Conservation (phyloP, 2,329 filamentous ascomycete species). For the Cordyceps farinosa region DNA sequence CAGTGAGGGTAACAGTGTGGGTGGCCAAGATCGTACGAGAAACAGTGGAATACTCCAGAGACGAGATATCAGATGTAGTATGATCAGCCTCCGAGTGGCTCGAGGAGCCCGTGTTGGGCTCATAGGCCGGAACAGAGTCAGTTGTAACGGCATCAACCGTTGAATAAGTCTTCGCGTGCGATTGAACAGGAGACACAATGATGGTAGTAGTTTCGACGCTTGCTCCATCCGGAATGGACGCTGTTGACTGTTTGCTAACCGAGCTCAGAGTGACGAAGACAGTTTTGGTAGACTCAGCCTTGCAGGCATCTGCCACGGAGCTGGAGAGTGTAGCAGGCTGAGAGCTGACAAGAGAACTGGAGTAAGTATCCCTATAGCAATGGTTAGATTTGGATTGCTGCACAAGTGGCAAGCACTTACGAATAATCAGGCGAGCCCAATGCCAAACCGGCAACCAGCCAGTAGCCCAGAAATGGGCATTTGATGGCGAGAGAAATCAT, state of each 20-base stretch:
- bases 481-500: constrained; percentile 7
- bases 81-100: background rate
- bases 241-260: constrained; percentile 23
- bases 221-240: constrained; percentile 7
- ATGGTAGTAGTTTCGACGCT: constrained; percentile 31
- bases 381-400: background rate
- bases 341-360: background rate
- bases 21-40: constrained; percentile 20
- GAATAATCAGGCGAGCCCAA: constrained; percentile 12
- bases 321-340: background rate
- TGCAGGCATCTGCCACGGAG: constrained; percentile 23
- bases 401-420: background rate
- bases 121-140: background rate
- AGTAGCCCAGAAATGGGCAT: constrained; percentile 9
- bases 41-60: constrained; percentile 12
- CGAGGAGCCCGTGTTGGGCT: background rate
- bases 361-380: background rate
- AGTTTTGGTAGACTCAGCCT: constrained; percentile 36
- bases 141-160: constrained; percentile 5
- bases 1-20: constrained; percentile 24
- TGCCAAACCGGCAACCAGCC: constrained; percentile 3
- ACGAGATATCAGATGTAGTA: constrained; percentile 11
- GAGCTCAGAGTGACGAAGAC: constrained; percentile 47
- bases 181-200: constrained; percentile 18
- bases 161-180: constrained; percentile 7